Evolutionary conservation across 2,329 filamentous ascomycete species (phyloP), one percentile per base, ranked within the genome.

Genomic region (Pseudonectria buxi): DNA sequence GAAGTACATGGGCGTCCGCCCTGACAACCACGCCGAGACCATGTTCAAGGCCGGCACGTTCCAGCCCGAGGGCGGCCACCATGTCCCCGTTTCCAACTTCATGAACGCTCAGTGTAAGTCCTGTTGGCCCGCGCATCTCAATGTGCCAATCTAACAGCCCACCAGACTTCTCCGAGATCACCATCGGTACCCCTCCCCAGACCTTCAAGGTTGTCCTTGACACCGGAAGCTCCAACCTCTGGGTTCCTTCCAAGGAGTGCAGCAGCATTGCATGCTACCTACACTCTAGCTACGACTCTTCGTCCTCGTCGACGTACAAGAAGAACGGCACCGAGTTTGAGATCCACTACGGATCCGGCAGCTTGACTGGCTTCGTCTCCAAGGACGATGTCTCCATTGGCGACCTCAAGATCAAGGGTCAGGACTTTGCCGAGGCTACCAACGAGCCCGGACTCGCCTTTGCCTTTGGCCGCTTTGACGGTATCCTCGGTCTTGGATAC

Each of bases 131-230:
- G 7, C 14, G 9, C 10, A 4, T 16, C 50, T 57, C 29, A 56
- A 43, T 15, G 5, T 24, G 5, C 10, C 7, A n/a, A 7, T 5
- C 10, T 43, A 9, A 22, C 18, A 22, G 18, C 18, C 18, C 5
- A 22, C 5, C 18, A 94, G 89, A 98, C 74, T 98, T 95, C 78
- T 94, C 90, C 51, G 88, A 95, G 65, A 95, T 98, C 63, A 76
- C 79, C 52, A 78, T 98, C 62, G 92, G 92, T 47, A 90, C 82
- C 32, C 92, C 92, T 48, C 82, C 92, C 24, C 92, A 98, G 71
- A 75, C 69, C 51, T 98, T 98, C 81, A 98, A 98, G 78, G 94
- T 98, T 50, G 84, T 98, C 47, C 83, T 98, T 47, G 92, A 98
- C 65, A 98, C 92, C 18, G 92, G 92, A 55, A 95, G 88, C 75